Percentiles rank a stretch among this genome's conserved stretches.
Evolutionary conservation across 768 basidiomycete genomes (phyloP).

Genomic region (Mrakia blollopis): DNA sequence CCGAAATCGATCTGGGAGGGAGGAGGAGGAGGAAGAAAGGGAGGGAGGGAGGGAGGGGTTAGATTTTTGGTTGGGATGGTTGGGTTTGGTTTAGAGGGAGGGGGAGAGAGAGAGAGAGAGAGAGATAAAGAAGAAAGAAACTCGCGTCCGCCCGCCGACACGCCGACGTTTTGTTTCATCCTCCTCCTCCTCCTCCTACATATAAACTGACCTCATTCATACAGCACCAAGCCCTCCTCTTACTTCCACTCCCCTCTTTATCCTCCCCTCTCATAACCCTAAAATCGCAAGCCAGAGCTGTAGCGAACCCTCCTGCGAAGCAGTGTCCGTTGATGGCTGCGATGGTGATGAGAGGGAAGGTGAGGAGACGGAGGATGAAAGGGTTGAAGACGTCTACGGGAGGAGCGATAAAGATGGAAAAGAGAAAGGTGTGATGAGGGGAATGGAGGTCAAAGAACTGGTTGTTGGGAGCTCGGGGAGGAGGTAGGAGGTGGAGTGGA

Average conservation of each 20-base stretch:
- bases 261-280: constrained; percentile 73
- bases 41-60: no score
- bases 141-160: no score
- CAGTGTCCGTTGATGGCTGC: constrained; percentile 51
- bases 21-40: not conserved
- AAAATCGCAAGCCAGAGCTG: constrained; percentile 79
- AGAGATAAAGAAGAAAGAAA: not conserved
- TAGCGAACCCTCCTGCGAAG: constrained; percentile 76
- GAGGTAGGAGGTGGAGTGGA: no score
- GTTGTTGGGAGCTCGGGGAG: no score
- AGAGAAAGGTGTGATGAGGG: not conserved
- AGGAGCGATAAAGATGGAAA: not conserved
- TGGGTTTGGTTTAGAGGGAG: not conserved
- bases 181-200: no score
- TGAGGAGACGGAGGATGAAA: constrained; percentile 32
- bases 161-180: no score
- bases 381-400: constrained; percentile 9
- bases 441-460: no score
- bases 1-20: constrained; percentile 60
- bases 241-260: not conserved
- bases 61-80: no score
- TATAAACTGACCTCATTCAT: constrained; percentile 73
- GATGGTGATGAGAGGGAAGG: constrained; percentile 36
- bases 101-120: no score
- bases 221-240: constrained; percentile 69